phyloP scores from a whole-genome alignment of 202 grass and related monocot species.

The Miscanthus sacchariflorus region DNA sequence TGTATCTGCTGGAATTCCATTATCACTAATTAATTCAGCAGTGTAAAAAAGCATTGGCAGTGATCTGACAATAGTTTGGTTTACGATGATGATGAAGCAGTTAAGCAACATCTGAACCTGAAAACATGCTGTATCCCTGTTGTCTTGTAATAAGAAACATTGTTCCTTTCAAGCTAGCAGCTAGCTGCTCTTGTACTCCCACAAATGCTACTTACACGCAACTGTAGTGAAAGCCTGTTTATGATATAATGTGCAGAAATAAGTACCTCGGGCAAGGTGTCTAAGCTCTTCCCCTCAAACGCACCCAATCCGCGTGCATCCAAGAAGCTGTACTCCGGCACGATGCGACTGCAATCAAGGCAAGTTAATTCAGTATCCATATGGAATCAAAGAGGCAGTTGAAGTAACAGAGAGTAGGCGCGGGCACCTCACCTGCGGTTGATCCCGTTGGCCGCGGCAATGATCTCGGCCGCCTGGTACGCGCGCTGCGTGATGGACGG shows the following conservation, averaged over 20 bases:
- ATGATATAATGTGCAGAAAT: not conserved
- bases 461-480: slow-evolving; percentile 95
- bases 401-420: not conserved
- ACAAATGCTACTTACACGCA: not conserved
- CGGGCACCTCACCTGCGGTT: slow-evolving; percentile 59
- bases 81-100: slow-evolving; percentile 15
- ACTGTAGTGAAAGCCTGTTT: not conserved
- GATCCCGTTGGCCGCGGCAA: slow-evolving; percentile 74
- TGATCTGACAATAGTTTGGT: not conserved
- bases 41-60: not conserved
- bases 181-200: not conserved
- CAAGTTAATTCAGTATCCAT: not conserved
- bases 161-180: not conserved
- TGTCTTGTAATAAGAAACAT: not conserved
- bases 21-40: not conserved
- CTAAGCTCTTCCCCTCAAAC: slow-evolving; percentile 78
- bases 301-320: slow-evolving; percentile 90
- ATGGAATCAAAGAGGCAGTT: not conserved
- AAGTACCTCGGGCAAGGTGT: slow-evolving; percentile 67
- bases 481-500: slow-evolving; percentile 91
- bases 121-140: not conserved
- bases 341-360: slow-evolving; percentile 67
- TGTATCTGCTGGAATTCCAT: not conserved
- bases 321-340: slow-evolving; percentile 96
- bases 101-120: not conserved